Conservation (phyloP, 352 stramenopile species). For the Globisporangium rhizosaccharum region DNA sequence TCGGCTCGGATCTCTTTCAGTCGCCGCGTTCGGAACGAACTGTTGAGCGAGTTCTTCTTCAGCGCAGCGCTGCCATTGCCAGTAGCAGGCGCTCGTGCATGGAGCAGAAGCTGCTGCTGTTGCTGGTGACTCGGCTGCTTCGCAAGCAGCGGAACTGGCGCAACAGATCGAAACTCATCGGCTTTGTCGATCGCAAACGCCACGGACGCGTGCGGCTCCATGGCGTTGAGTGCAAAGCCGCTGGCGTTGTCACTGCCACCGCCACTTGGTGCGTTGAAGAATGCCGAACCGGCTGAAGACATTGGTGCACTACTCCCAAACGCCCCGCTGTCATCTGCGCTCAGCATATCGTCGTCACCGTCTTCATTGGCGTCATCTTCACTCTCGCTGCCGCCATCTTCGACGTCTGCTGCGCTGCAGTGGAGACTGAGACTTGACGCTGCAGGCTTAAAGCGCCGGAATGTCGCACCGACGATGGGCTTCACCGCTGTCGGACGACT, state of each 20-base stretch:
- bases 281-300: background rate
- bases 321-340: background rate
- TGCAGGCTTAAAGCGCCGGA: constrained; percentile 7
- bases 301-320: background rate
- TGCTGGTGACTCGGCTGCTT: constrained; percentile 4
- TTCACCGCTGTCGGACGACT: constrained; percentile 14
- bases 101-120: background rate
- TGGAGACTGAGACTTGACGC: background rate
- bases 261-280: background rate
- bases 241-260: background rate
- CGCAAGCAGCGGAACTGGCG: constrained; percentile 13
- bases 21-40: constrained; percentile 37
- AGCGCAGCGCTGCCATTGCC: constrained; percentile 11
- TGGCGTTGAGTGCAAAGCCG: background rate
- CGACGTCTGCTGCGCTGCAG: background rate
- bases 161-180: constrained; percentile 41
- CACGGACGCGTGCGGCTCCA: background rate
- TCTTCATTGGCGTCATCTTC: background rate
- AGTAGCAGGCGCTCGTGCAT: background rate
- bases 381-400: background rate
- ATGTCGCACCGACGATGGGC: background rate
- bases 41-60: constrained; percentile 35
- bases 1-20: constrained; percentile 63
- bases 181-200: constrained; percentile 15
- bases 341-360: background rate